Evolutionary conservation across 1,284 basidiomycete genomes (phyloP), one percentile per base, ranked within the genome.

Genomic region (Ustilago hordei): DNA sequence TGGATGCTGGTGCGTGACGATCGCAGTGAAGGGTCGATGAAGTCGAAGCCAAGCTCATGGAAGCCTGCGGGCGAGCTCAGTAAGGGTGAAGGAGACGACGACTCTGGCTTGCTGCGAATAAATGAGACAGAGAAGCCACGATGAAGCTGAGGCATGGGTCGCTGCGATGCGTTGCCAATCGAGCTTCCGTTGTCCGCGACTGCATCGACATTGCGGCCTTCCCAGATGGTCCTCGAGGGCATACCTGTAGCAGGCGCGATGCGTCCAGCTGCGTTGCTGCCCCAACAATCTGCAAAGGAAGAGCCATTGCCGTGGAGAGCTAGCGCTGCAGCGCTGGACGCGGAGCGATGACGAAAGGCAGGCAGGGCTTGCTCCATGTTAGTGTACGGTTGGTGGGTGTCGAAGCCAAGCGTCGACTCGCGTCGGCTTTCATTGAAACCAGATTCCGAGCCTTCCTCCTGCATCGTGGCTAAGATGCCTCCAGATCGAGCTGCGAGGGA

Each of bases 261-360:
- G 9, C 78, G 60, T 31, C 64, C 63, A 12, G 71, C 53, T 8
- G 63, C 64, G 23, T 68, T 70, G 65, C 60, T 73, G 12, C 66
- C 53, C 75, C 69, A 73, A 13, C 69, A 63, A 36, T 69, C 75
- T 2, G 53, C 64, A 17, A 74, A 60, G 6, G 70, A 55, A 13
- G 58, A 60, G 8, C 57, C 43, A n/a, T 66, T 62, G 35, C 67
- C 56, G 47, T 78, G 76, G 12, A 75, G 67, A 4, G 75, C 72
- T 3, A 81, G 67, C 2, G 79, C 76, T 6, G 80, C 79, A 3
- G 80, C 80, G 41, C 80, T 82, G 19, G 80, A 82, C 8, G 77
- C 64, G 12, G 78, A 81, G 12, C 78, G 71, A 31, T 79, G 70
- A 12, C 69, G 75, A 23, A 70, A 73, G 8, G 70, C 60, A 50